A percentile compares a stretch with the other conserved stretches of the same genome.
Conservation (phyloP, 2,329 filamentous ascomycete species). For the Phaeophleospora eucalypticola region DNA sequence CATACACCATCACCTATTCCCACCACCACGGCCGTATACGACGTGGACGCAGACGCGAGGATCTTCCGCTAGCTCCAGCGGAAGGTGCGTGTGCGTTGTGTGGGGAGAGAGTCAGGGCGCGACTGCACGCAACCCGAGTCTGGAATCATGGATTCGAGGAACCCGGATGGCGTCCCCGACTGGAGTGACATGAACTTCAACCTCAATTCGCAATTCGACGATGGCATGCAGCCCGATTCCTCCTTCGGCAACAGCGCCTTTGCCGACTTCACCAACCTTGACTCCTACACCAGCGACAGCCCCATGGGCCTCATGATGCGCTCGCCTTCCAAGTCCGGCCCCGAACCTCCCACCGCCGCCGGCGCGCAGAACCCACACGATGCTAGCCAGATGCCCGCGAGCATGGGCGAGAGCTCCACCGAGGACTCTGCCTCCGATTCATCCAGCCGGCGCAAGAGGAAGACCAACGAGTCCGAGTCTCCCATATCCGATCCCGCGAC, state of each 20-base stretch:
- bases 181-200: constrained; percentile 24
- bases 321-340: constrained; percentile 28
- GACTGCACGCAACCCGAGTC: too few relatives aligned
- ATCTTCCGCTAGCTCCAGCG: neutral
- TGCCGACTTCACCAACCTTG: constrained; percentile 21
- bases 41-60: neutral
- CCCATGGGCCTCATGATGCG: constrained; percentile 23
- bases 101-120: neutral
- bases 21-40: neutral
- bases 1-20: neutral
- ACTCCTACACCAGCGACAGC: constrained; percentile 26
- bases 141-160: neutral
- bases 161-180: neutral
- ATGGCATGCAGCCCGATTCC: constrained; percentile 23
- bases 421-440: constrained; percentile 42
- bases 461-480: constrained; percentile 36
- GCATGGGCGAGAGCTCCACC: constrained; percentile 36
- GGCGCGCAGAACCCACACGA: constrained; percentile 14
- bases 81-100: neutral
- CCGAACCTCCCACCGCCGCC: constrained; percentile 3
- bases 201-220: constrained; percentile 21
- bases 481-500: constrained; percentile 30
- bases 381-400: constrained; percentile 11
- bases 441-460: constrained; percentile 38
- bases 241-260: constrained; percentile 23